Conservation (phyloP, 1,284 basidiomycete genomes). For the Trichosporon asahii region DNA sequence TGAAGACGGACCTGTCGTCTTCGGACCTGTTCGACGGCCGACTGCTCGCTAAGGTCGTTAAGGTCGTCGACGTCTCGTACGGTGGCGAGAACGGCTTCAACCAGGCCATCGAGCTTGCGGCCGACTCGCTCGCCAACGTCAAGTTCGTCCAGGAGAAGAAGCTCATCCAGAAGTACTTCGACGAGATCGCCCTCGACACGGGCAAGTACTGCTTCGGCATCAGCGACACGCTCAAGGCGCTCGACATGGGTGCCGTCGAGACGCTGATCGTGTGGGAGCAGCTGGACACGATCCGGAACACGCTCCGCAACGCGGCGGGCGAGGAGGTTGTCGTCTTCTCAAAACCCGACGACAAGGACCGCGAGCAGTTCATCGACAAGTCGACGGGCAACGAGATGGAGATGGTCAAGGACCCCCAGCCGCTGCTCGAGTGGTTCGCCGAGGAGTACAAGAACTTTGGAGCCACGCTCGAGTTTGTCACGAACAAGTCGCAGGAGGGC, state of each 20-base stretch:
- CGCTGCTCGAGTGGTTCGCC: constrained; percentile 94
- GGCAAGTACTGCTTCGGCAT: constrained; percentile 98
- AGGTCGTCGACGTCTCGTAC: constrained; percentile 97
- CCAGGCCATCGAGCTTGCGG: constrained; percentile 93
- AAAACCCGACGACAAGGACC: constrained; percentile 73
- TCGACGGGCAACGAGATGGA: constrained; percentile 96
- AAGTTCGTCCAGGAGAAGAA: constrained; percentile 99
- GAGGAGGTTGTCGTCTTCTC: constrained; percentile 74
- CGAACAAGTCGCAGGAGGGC: constrained; percentile 81
- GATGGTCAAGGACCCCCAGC: constrained; percentile 69
- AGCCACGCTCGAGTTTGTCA: constrained; percentile 74
- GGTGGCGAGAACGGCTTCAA: constrained; percentile 99
- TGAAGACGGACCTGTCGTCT: constrained; percentile 96
- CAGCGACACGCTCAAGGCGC: constrained; percentile 91
- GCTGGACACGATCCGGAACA: constrained; percentile 78
- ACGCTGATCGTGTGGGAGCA: constrained; percentile 99
- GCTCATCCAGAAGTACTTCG: constrained; percentile 96
- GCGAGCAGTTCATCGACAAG: constrained; percentile 91
- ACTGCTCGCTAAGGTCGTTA: constrained; percentile 85
- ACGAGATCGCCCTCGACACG: constrained; percentile 98
- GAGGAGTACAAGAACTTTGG: constrained; percentile 99
- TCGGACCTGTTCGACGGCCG: constrained; percentile 95
- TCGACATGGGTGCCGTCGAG: constrained; percentile 95
- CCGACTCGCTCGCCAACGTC: constrained; percentile 94
- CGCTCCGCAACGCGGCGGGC: constrained; percentile 82